Percentiles rank a stretch among this genome's conserved stretches.
phyloP scores from a whole-genome alignment of 192 early-diverging fungal genomes.

The Coemansia sp. region DNA sequence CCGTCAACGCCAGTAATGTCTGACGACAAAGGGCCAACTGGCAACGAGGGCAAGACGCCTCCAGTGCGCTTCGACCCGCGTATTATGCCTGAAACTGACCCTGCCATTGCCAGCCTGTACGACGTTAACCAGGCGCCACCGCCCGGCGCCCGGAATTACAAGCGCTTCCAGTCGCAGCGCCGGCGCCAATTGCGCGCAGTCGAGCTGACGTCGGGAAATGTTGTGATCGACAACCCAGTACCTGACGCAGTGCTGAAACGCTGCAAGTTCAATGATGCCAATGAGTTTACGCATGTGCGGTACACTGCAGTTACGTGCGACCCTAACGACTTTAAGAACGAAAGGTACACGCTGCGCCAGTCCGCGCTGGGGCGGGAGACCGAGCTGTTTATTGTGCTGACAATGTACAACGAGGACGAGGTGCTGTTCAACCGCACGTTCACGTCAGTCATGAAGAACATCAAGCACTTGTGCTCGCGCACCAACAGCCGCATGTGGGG shows the following conservation, averaged over 20 bases:
- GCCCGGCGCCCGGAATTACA: constrained; percentile 44
- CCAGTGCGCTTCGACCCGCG: constrained; percentile 45
- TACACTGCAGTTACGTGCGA: constrained; percentile 92
- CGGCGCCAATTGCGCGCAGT: constrained; percentile 56
- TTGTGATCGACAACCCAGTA: constrained; percentile 73
- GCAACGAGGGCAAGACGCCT: constrained; percentile 8
- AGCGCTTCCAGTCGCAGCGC: constrained; percentile 54
- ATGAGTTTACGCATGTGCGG: constrained; percentile 90
- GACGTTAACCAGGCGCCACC: constrained; percentile 47
- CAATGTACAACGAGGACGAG: constrained; percentile 93
- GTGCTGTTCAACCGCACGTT: constrained; percentile 87
- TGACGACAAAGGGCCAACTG: constrained; percentile 18
- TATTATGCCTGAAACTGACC: constrained; percentile 47
- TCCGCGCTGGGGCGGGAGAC: constrained; percentile 72
- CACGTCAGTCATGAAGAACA: constrained; percentile 86
- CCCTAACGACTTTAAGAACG: constrained; percentile 75
- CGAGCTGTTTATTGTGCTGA: constrained; percentile 90
- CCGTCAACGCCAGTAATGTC: constrained; percentile 37
- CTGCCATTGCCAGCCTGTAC: constrained; percentile 41
- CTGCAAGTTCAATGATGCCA: constrained; percentile 56
- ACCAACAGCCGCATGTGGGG: constrained; percentile 80
- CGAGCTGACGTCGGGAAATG: constrained; percentile 67
- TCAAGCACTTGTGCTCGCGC: constrained; percentile 81
- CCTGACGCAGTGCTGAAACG: constrained; percentile 58
- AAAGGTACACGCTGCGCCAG: constrained; percentile 78